These are phyloP conservation scores for Elsinoe batatas DNA, from an alignment of 2,329 filamentous ascomycete species.

Conservation along the genomic window DNA sequence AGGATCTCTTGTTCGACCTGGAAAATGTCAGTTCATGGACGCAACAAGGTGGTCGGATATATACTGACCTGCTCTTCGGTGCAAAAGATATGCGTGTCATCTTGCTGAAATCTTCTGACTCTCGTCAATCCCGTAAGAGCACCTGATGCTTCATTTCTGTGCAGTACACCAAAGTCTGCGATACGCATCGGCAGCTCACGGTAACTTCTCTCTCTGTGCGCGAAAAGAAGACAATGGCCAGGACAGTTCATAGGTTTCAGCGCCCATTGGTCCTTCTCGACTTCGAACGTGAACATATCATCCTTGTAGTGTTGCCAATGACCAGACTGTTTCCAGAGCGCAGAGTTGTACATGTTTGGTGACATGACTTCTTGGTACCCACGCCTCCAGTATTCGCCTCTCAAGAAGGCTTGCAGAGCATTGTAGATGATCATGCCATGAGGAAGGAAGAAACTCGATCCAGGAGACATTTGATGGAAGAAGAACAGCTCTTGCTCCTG, in stretches of 20 bases:
- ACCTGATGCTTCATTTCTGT: conserved; percentile 90
- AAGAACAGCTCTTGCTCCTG: conserved; percentile 96
- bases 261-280: conserved; percentile 76
- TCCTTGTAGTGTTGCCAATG: conserved; percentile 93
- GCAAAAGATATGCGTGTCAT: conserved; percentile 95
- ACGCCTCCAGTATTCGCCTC: conserved; percentile 82
- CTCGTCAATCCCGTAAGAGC: conserved; percentile 83
- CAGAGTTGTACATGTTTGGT: conserved; percentile 91
- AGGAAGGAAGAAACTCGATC: conserved; percentile 83
- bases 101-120: conserved; percentile 89
- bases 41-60: not conserved
- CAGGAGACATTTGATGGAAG: conserved; percentile 89
- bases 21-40: not conserved
- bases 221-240: conserved; percentile 82
- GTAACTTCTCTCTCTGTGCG: conserved; percentile 74
- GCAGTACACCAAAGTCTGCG: conserved; percentile 90
- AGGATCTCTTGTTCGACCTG: conserved; percentile 64
- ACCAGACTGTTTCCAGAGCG: conserved; percentile 88
- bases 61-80: conserved; percentile 56
- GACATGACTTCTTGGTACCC: conserved; percentile 93
- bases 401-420: conserved; percentile 68
- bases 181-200: conserved; percentile 82
- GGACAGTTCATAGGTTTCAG: conserved; percentile 99
- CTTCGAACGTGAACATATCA: conserved; percentile 82
- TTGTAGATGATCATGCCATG: conserved; percentile 93